Evolutionary conservation across 2,329 filamentous ascomycete species (phyloP).

Genomic region (Stenocarpella maydis): DNA sequence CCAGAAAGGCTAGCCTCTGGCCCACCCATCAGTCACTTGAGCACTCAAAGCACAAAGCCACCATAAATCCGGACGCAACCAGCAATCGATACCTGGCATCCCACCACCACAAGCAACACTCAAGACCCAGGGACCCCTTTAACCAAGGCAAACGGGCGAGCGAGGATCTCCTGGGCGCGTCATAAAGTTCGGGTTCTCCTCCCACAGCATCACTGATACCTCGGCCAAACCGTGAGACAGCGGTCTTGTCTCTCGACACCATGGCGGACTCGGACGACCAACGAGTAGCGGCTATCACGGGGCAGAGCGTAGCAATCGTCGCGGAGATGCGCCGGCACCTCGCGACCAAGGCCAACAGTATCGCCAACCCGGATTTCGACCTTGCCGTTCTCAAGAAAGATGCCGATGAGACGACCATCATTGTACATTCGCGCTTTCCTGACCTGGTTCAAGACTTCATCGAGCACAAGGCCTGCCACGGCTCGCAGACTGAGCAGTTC

Average conservation of each 20-base stretch:
- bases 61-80: not conserved
- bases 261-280: not conserved
- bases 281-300: not conserved
- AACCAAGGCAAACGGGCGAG: not conserved
- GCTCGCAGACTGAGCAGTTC: not conserved
- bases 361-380: slow-evolving; percentile 4
- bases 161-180: not conserved
- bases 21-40: not conserved
- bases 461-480: slow-evolving; percentile 6
- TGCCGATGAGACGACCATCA: slow-evolving; percentile 10
- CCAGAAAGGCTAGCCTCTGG: not conserved
- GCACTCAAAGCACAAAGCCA: not conserved
- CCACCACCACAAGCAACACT: not conserved
- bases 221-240: not conserved
- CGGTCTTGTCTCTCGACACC: not conserved
- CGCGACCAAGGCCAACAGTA: not conserved
- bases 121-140: too few species aligned
- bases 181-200: not conserved
- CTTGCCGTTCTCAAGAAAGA: not conserved
- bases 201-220: not conserved
- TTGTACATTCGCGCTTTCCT: not conserved
- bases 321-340: not conserved
- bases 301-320: not conserved
- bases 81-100: not conserved
- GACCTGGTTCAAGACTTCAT: not conserved